These are phyloP conservation scores for Kurtzmaniella quercitrusa DNA, from an alignment of 1,139 yeast species.

Conservation along the genomic window DNA sequence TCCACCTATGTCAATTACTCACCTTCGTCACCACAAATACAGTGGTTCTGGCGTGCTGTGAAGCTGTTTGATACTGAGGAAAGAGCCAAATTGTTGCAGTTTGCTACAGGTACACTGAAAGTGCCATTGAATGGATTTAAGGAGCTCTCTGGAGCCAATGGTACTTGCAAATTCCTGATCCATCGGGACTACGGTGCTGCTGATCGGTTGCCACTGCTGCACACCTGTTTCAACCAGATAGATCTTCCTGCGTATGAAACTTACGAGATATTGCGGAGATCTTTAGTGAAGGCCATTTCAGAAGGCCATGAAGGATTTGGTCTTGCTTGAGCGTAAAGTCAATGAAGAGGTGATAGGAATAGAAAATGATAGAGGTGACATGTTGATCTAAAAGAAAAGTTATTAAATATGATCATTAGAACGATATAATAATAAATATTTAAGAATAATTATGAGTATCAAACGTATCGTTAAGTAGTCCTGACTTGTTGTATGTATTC, in stretches of 20 bases:
- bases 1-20: conserved; percentile 81
- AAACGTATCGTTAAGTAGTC: too few species aligned
- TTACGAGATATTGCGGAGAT: conserved; percentile 79
- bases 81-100: conserved; percentile 88
- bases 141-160: conserved; percentile 85
- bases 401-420: too few species aligned
- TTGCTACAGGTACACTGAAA: conserved; percentile 96
- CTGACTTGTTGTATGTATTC: too few species aligned
- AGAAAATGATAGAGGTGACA: neutral
- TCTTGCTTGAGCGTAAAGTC: conserved; percentile 41
- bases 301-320: conserved; percentile 99
- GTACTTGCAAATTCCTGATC: conserved; percentile 81
- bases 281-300: conserved; percentile 78
- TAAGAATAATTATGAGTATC: too few species aligned
- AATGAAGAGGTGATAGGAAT: neutral
- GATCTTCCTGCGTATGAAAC: conserved; percentile 91
- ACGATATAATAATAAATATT: too few species aligned
- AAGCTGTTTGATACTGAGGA: conserved; percentile 92
- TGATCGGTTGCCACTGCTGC: conserved; percentile 90
- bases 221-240: conserved; percentile 93
- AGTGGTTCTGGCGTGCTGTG: conserved; percentile 99
- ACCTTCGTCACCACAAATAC: conserved; percentile 80
- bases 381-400: too few species aligned
- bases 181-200: conserved; percentile 86
- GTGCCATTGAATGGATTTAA: conserved; percentile 95